Evolutionary conservation across 1,284 basidiomycete species (phyloP).

Genomic region (Ustanciosporium gigantosporum): DNA sequence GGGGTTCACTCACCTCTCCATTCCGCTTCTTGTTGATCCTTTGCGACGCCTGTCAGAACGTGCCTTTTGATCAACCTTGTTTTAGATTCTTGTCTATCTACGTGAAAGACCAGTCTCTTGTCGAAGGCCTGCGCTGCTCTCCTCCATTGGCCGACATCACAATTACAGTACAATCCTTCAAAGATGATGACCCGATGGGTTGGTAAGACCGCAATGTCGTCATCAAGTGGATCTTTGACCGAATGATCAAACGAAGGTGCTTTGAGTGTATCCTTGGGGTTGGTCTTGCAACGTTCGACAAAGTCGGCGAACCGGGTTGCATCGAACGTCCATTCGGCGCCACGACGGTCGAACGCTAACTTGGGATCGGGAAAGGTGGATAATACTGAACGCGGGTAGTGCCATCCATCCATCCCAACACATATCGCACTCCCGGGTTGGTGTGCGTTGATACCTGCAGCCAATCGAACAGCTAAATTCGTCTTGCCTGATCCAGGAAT

Average conservation of each 20-base stretch:
- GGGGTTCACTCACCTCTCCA: slow-evolving; percentile 69
- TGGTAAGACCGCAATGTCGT: slow-evolving; percentile 67
- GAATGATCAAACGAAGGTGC: slow-evolving; percentile 72
- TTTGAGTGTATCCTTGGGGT: neutral
- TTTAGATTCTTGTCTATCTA: slow-evolving; percentile 69
- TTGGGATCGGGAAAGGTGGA: slow-evolving; percentile 69
- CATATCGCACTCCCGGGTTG: slow-evolving; percentile 65
- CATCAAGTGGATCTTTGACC: slow-evolving; percentile 65
- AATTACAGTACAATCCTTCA: slow-evolving; percentile 80
- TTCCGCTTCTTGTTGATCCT: slow-evolving; percentile 69
- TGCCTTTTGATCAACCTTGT: slow-evolving; percentile 74
- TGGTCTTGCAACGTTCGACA: slow-evolving; percentile 16
- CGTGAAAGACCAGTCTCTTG: slow-evolving; percentile 76
- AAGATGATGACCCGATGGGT: slow-evolving; percentile 76
- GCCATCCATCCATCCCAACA: slow-evolving; percentile 84
- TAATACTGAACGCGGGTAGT: slow-evolving; percentile 66
- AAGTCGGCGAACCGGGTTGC: slow-evolving; percentile 47
- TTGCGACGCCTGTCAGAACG: slow-evolving; percentile 73
- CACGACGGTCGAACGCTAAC: slow-evolving; percentile 48
- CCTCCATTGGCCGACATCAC: slow-evolving; percentile 74
- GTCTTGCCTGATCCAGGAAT: slow-evolving; percentile 84
- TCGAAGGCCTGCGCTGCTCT: slow-evolving; percentile 73
- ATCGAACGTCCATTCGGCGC: slow-evolving; percentile 58
- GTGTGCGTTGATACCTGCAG: slow-evolving; percentile 54
- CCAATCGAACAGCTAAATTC: slow-evolving; percentile 69